These are phyloP conservation scores for Trematosphaeria pertusa DNA, from an alignment of 2,329 filamentous ascomycete species.

Conservation along the genomic window DNA sequence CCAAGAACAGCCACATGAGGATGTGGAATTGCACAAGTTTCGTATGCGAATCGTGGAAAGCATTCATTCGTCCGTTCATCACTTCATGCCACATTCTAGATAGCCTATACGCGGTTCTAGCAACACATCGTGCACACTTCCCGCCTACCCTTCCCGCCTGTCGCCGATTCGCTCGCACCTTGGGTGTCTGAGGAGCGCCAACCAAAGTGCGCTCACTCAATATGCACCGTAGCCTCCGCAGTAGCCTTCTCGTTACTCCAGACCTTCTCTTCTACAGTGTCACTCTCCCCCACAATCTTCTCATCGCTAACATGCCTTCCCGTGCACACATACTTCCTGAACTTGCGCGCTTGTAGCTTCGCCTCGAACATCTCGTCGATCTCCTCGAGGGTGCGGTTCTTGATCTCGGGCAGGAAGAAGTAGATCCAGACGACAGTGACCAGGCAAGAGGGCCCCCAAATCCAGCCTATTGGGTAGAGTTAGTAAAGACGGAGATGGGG, in stretches of 20 bases:
- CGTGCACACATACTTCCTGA: slow-evolving; percentile 40
- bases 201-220: slow-evolving; percentile 18
- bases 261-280: slow-evolving; percentile 18
- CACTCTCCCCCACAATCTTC: slow-evolving; percentile 12
- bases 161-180: too few species aligned
- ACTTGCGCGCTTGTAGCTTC: slow-evolving; percentile 35
- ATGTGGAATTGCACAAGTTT: too few species aligned
- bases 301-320: slow-evolving; percentile 25
- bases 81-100: too few species aligned
- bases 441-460: slow-evolving; percentile 50
- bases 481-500: too few species aligned
- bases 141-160: too few species aligned
- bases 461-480: too few species aligned
- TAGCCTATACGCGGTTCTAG: too few species aligned
- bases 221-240: slow-evolving; percentile 17
- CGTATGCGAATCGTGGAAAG: too few species aligned
- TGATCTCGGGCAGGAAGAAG: slow-evolving; percentile 43
- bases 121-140: too few species aligned
- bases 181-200: too few species aligned
- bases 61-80: too few species aligned
- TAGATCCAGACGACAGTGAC: slow-evolving; percentile 40
- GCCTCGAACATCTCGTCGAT: slow-evolving; percentile 46
- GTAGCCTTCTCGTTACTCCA: slow-evolving; percentile 28
- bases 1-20: too few species aligned
- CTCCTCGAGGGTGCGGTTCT: slow-evolving; percentile 49